These are phyloP conservation scores for Eragrostis nindensis DNA, from an alignment of 176 grass and related monocot genomes.

Conservation along the genomic window DNA sequence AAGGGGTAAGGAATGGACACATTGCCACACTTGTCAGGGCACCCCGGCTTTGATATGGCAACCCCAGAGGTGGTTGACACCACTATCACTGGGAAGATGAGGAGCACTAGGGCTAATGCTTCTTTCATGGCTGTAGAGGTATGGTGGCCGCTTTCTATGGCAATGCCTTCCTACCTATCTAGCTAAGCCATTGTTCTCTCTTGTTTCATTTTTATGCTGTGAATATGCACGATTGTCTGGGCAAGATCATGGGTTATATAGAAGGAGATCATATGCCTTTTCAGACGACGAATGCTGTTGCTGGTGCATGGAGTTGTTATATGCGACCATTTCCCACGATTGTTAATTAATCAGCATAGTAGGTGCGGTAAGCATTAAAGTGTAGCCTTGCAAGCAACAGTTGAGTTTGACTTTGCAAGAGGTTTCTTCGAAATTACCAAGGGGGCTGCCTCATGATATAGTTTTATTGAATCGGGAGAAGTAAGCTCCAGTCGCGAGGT, in stretches of 20 bases:
- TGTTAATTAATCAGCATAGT: not conserved
- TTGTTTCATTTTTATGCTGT: not conserved
- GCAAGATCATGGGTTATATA: not conserved
- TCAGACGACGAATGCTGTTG: not conserved
- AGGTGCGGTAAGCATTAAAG: not conserved
- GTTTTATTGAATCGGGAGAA: not conserved
- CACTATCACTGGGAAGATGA: not conserved
- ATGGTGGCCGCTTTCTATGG: not conserved
- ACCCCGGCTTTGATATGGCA: conserved; percentile 24
- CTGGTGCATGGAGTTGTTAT: not conserved
- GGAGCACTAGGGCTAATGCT: conserved; percentile 1
- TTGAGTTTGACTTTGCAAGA: not conserved
- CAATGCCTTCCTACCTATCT: not conserved
- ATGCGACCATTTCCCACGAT: not conserved
- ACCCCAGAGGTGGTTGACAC: not conserved
- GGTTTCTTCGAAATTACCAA: not conserved
- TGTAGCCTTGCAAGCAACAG: not conserved
- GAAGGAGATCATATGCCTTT: not conserved
- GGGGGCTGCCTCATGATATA: not conserved
- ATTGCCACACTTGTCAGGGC: conserved; percentile 30
- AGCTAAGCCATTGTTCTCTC: not conserved
- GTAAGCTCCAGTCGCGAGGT: not conserved
- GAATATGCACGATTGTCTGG: not conserved
- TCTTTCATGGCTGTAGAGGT: conserved; percentile 32
- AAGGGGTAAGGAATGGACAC: conserved; percentile 48